Evolutionary conservation across 179 eudicot species (phyloP), one percentile per base, ranked within the genome.

Genomic region (Sideroxylon spinosum): DNA sequence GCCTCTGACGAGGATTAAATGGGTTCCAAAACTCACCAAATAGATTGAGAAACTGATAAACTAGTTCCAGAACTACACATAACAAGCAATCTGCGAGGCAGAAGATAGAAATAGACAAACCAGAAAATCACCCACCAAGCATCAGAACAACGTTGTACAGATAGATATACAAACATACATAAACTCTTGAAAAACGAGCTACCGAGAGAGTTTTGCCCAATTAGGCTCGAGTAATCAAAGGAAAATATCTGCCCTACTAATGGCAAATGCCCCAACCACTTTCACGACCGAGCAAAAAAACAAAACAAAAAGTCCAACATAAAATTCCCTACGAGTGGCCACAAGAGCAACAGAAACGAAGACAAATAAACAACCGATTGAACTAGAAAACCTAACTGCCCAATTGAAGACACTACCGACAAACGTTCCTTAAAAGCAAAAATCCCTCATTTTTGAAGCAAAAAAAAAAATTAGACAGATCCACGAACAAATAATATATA

Each of bases 371-470:
- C 26, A 63, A 75, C 29, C 14, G 20, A 60, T 46, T 62, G 25
- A 75, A 75, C 17, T 63, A 75, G 71, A 75, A 63, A 55, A 73
- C 63, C 64, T 73, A 73, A 73, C 13, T 26, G 26, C 75, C 46
- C 3, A 52, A 72, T 52, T 72, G 46, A 55, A 55, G 48, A 53
- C 19, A 19, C 12, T 63, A 49, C 63, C 70, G 23, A 50, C 19
- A 16, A 63, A 75, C 68, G 60, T 75, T 25, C n/a, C 70, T 26
- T 25, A 62, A 57, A 13, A 28, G 62, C 1, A 53, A 25, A 68
- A 53, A 46, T 11, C 55, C 55, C 13, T 56, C 73, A 69, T 44
- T 49, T 71, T n/a, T 9, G 44, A 25, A 71, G n/a, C 59, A 50
- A 66, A 66, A 66, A 1, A n/a, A 66, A 65, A 37, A 48, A 75